These are phyloP conservation scores for Argentina anserina DNA, from an alignment of 306 rosid genomes.

Conservation along the genomic window DNA sequence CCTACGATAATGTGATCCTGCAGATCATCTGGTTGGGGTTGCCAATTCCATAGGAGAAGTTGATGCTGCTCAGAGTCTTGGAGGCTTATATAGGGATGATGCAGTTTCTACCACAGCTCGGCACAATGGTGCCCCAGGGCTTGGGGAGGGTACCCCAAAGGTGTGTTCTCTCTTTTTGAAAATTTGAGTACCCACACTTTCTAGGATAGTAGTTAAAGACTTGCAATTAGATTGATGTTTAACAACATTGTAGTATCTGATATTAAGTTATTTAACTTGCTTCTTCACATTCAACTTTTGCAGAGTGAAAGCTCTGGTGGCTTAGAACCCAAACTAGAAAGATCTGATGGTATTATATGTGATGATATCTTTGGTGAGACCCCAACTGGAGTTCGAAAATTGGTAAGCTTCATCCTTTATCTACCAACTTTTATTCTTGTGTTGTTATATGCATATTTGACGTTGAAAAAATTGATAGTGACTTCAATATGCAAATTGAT, in stretches of 20 bases:
- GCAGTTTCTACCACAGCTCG: constrained; percentile 59
- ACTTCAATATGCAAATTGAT: background rate
- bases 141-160: constrained; percentile 94
- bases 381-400: constrained; percentile 81
- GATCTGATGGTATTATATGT: constrained; percentile 63
- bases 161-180: constrained; percentile 30
- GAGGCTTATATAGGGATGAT: constrained; percentile 35
- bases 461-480: background rate
- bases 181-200: background rate
- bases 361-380: constrained; percentile 99
- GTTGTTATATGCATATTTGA: background rate
- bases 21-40: constrained; percentile 32
- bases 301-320: constrained; percentile 87
- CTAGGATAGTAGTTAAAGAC: background rate
- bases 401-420: constrained; percentile 39
- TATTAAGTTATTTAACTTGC: constrained; percentile 6
- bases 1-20: constrained; percentile 37
- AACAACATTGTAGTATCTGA: background rate
- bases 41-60: constrained; percentile 36
- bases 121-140: constrained; percentile 57
- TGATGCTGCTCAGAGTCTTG: constrained; percentile 35
- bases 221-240: background rate
- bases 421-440: background rate
- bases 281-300: constrained; percentile 20
- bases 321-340: constrained; percentile 10